phyloP scores from a whole-genome alignment of 2,329 filamentous ascomycete genomes.

The Graphilbum ipis-grandicollis region DNA sequence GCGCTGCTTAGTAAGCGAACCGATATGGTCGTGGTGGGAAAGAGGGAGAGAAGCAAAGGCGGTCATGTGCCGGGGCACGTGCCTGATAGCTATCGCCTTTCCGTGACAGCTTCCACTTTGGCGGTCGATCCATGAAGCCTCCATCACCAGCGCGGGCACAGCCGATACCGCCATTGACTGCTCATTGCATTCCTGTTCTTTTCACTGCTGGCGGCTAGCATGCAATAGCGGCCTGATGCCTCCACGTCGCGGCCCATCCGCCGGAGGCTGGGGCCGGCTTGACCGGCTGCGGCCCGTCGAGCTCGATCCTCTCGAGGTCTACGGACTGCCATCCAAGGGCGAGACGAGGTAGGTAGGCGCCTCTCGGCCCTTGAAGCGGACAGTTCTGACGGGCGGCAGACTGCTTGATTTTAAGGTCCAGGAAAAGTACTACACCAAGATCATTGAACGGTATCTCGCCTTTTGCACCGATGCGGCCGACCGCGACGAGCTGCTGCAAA shows the following conservation, averaged over 20 bases:
- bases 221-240: slow-evolving; percentile 4
- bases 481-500: slow-evolving; percentile 54
- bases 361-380: neutral
- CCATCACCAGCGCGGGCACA: no score
- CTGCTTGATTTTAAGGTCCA: slow-evolving; percentile 61
- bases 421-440: slow-evolving; percentile 71
- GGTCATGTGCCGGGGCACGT: no score
- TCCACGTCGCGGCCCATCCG: slow-evolving; percentile 20
- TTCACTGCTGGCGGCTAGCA: neutral
- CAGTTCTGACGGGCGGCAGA: no score
- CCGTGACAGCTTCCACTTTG: no score
- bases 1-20: no score
- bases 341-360: slow-evolving; percentile 50
- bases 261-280: slow-evolving; percentile 50
- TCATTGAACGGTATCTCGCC: slow-evolving; percentile 74
- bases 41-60: no score
- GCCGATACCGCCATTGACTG: no score
- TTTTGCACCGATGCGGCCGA: slow-evolving; percentile 65
- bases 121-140: no score
- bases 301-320: slow-evolving; percentile 59
- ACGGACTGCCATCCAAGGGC: slow-evolving; percentile 81
- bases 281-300: slow-evolving; percentile 56
- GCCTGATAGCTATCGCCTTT: no score
- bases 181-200: neutral
- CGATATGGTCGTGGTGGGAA: no score